A percentile compares a stretch with the other conserved stretches of the same genome.
Conservation (phyloP, 2,329 filamentous ascomycete genomes). For the Gremmenia infestans region DNA sequence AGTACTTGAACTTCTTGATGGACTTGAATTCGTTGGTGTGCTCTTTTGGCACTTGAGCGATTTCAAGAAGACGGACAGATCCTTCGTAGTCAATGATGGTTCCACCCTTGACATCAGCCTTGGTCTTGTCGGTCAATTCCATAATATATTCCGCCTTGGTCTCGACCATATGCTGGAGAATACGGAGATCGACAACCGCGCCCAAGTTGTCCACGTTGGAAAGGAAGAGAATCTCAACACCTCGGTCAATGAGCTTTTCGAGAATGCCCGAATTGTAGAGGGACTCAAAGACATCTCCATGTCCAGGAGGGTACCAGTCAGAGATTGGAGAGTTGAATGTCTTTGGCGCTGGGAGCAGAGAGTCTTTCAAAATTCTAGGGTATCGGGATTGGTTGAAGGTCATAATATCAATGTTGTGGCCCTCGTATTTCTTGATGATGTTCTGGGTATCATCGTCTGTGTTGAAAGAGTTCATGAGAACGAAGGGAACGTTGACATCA, state of each 20-base stretch:
- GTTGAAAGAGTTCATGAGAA: constrained; percentile 99
- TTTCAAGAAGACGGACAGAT: constrained; percentile 92
- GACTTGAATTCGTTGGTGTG: constrained; percentile 99
- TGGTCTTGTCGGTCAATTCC: constrained; percentile 99
- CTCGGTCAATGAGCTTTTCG: constrained; percentile 90
- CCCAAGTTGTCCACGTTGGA: constrained; percentile 99
- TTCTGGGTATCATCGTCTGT: constrained; percentile 95
- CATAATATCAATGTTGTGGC: constrained; percentile 98
- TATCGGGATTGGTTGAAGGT: constrained; percentile 99
- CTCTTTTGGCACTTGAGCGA: constrained; percentile 98
- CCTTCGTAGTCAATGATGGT: constrained; percentile 99
- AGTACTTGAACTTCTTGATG: constrained; percentile 99
- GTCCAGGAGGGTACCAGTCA: constrained; percentile 98
- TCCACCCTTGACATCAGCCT: constrained; percentile 99
- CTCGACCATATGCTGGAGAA: constrained; percentile 99
- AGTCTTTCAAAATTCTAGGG: constrained; percentile 97
- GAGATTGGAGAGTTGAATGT: constrained; percentile 78
- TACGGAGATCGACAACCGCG: constrained; percentile 94
- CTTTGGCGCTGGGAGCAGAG: constrained; percentile 92
- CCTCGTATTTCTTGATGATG: constrained; percentile 99
- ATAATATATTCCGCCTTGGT: constrained; percentile 98
- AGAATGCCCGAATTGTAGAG: constrained; percentile 98
- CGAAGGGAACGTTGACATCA: constrained; percentile 93
- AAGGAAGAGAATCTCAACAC: constrained; percentile 96
- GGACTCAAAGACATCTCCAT: constrained; percentile 99